phyloP scores from a whole-genome alignment of 306 rosid genomes.

The Glycine tomentella region DNA sequence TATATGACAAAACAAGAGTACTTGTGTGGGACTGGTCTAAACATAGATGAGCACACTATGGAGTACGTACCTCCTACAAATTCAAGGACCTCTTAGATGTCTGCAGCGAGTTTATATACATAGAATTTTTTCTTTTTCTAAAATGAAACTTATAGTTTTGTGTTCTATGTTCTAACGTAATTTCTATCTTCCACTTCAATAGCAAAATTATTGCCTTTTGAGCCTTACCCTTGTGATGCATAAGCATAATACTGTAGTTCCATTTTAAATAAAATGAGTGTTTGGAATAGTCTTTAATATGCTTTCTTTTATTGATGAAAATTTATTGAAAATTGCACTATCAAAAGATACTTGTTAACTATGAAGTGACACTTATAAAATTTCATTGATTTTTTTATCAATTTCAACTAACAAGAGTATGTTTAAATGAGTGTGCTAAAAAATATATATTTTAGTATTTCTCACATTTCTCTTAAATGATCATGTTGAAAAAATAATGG shows the following conservation, averaged over 20 bases:
- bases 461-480: too few relatives aligned
- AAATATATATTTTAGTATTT: too few relatives aligned
- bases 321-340: too few relatives aligned
- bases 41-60: not conserved
- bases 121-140: not conserved
- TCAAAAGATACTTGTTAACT: too few relatives aligned
- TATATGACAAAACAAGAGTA: not conserved
- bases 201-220: not conserved
- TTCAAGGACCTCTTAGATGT: not conserved
- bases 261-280: not conserved
- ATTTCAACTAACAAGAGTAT: too few relatives aligned
- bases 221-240: not conserved
- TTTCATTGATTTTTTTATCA: too few relatives aligned
- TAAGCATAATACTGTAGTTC: not conserved
- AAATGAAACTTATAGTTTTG: not conserved
- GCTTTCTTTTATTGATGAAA: too few relatives aligned
- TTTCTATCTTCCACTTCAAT: not conserved
- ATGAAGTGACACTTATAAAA: too few relatives aligned
- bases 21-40: not conserved
- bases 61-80: not conserved
- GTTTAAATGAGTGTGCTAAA: too few relatives aligned
- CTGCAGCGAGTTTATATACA: not conserved
- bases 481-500: too few relatives aligned
- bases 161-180: not conserved
- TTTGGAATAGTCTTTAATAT: too few relatives aligned